These are phyloP conservation scores for Mantamonas sphyraenae DNA, from an alignment of 78 protist genomes.

Conservation along the genomic window DNA sequence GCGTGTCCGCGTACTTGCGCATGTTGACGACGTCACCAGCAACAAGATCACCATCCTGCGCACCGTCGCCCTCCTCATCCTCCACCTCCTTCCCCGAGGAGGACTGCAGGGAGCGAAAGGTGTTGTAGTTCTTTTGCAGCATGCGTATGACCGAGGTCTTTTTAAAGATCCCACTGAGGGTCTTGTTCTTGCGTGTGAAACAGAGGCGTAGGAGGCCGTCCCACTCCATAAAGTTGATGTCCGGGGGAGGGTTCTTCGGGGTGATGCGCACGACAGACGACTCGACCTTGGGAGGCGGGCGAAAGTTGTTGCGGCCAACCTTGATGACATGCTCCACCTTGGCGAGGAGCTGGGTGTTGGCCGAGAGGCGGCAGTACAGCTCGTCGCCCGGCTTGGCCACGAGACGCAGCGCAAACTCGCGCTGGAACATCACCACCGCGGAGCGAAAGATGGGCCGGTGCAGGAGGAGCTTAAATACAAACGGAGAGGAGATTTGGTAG, in stretches of 20 bases:
- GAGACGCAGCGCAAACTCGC: conserved; percentile 95
- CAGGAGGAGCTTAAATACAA: conserved; percentile 88
- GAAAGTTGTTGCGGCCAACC: conserved; percentile 82
- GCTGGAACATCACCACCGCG: conserved; percentile 96
- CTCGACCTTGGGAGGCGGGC: conserved; percentile 99
- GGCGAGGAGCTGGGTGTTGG: conserved; percentile 87
- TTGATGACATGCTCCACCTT: conserved; percentile 79
- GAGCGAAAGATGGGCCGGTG: conserved; percentile 83
- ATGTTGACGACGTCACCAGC: neutral
- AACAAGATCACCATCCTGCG: neutral
- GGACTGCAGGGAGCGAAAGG: conserved; percentile 24
- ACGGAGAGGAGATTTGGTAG: conserved; percentile 96
- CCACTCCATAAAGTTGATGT: conserved; percentile 93
- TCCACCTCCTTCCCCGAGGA: too few species aligned
- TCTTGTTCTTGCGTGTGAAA: conserved; percentile 95
- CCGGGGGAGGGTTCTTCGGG: conserved; percentile 93
- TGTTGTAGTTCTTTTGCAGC: conserved; percentile 69
- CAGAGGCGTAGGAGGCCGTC: conserved; percentile 88
- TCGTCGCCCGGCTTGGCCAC: conserved; percentile 91
- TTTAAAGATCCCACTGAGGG: conserved; percentile 79
- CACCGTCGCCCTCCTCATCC: too few species aligned
- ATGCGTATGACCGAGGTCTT: conserved; percentile 46
- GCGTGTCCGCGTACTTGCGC: neutral
- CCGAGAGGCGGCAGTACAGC: conserved; percentile 94
- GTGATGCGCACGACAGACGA: conserved; percentile 90